Percentiles rank a stretch among this genome's conserved stretches.
Conservation (phyloP, 352 stramenopile genomes). For the Phytophthora lateralis region DNA sequence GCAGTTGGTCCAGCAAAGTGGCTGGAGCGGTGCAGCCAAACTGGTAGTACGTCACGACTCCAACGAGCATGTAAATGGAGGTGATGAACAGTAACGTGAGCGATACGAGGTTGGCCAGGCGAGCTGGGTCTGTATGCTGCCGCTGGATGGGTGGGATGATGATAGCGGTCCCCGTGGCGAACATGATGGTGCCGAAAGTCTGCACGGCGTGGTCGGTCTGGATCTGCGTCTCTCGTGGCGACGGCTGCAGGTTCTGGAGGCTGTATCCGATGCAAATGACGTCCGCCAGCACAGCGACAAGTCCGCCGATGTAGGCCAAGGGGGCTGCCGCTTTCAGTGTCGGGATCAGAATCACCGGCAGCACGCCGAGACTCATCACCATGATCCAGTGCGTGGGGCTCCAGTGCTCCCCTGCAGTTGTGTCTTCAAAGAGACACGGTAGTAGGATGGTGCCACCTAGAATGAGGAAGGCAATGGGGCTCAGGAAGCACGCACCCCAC, state of each 20-base stretch:
- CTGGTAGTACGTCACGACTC: constrained; percentile 71
- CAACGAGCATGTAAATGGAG: constrained; percentile 73
- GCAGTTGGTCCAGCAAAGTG: constrained; percentile 64
- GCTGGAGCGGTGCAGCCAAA: constrained; percentile 68
- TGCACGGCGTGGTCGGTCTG: constrained; percentile 43
- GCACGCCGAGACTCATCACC: constrained; percentile 49
- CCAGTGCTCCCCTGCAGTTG: constrained; percentile 21
- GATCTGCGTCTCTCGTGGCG: constrained; percentile 60
- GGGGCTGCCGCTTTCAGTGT: constrained; percentile 54
- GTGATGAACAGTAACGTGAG: constrained; percentile 76
- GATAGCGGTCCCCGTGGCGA: constrained; percentile 67
- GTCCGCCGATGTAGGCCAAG: constrained; percentile 55
- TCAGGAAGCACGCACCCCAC: constrained; percentile 65
- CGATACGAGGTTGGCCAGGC: constrained; percentile 62
- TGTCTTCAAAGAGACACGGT: constrained; percentile 51
- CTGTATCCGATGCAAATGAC: constrained; percentile 60
- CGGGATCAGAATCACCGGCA: constrained; percentile 69
- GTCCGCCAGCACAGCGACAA: constrained; percentile 57
- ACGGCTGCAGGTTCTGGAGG: constrained; percentile 39
- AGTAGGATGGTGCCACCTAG: constrained; percentile 66
- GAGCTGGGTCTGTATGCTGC: constrained; percentile 52
- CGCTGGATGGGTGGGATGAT: constrained; percentile 71
- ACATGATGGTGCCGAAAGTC: constrained; percentile 77
- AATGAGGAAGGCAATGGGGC: constrained; percentile 76
- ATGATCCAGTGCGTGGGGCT: constrained; percentile 69